Conservation (phyloP, 805 yeast species). For the Danielia oregonensis region DNA sequence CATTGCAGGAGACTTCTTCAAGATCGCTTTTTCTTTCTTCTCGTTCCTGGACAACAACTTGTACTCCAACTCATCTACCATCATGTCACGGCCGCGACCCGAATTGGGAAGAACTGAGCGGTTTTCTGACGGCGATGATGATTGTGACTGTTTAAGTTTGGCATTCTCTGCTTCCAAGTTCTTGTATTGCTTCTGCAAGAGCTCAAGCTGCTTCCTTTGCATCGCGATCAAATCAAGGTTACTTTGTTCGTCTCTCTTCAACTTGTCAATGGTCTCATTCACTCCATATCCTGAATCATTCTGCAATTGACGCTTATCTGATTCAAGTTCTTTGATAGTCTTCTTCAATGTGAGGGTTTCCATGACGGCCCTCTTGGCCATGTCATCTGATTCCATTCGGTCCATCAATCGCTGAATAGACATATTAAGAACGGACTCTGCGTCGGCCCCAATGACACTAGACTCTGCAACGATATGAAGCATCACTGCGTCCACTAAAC, state of each 20-base stretch:
- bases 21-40: no score
- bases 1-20: no score
- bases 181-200: conserved; percentile 22
- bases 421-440: conserved; percentile 26
- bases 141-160: no score
- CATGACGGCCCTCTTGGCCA: conserved; percentile 31
- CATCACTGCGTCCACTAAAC: conserved; percentile 29
- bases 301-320: conserved; percentile 8
- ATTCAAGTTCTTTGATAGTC: conserved; percentile 19
- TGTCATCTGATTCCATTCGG: conserved; percentile 31
- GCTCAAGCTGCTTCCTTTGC: conserved; percentile 21
- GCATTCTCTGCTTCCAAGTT: conserved; percentile 18
- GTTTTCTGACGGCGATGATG: no score
- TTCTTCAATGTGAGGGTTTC: conserved; percentile 25
- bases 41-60: background rate
- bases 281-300: conserved; percentile 19
- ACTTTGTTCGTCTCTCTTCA: conserved; percentile 19
- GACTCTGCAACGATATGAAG: conserved; percentile 28
- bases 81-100: background rate
- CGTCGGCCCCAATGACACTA: conserved; percentile 18
- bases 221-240: conserved; percentile 18
- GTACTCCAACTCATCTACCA: conserved; percentile 2
- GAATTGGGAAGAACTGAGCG: background rate
- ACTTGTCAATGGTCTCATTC: conserved; percentile 17
- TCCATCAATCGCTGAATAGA: conserved; percentile 35